phyloP scores from a whole-genome alignment of 169 alveolate genomes.

The Hepatocystis sp. region DNA sequence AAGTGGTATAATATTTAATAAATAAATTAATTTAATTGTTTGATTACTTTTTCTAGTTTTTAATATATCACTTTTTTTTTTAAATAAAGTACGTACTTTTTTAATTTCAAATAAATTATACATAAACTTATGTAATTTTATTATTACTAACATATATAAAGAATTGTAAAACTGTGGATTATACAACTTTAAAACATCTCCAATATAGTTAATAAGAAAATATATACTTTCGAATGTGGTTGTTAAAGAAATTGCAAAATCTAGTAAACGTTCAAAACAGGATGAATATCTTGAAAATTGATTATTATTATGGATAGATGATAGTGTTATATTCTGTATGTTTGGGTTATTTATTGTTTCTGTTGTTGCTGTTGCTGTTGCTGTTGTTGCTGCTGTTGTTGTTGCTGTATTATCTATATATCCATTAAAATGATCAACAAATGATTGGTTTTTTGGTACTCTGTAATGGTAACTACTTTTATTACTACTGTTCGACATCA shows the following conservation, averaged over 20 bases:
- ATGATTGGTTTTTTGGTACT: too few species aligned
- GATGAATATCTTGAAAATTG: constrained; percentile 62
- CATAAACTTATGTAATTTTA: constrained; percentile 57
- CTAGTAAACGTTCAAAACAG: constrained; percentile 47
- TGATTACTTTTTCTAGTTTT: constrained; percentile 5
- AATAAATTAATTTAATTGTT: constrained; percentile 14
- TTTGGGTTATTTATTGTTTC: too few species aligned
- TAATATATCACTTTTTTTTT: constrained; percentile 15
- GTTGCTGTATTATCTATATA: too few species aligned
- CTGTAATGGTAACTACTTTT: too few species aligned
- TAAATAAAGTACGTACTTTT: constrained; percentile 17
- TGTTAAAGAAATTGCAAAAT: constrained; percentile 44
- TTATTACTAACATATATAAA: constrained; percentile 27
- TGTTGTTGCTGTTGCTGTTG: too few species aligned
- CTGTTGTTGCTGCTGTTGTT: too few species aligned
- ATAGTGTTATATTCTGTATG: too few species aligned
- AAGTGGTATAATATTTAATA: constrained; percentile 39
- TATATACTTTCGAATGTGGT: constrained; percentile 26
- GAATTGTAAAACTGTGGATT: constrained; percentile 26
- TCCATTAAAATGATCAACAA: too few species aligned
- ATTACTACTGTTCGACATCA: too few species aligned
- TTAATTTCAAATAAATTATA: constrained; percentile 57
- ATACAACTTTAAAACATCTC: constrained; percentile 47
- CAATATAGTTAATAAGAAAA: constrained; percentile 42
- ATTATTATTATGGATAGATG: too few species aligned